Evolutionary conservation across 345 rosid genomes (phyloP).

Genomic region (Cardamine resedifolia): DNA sequence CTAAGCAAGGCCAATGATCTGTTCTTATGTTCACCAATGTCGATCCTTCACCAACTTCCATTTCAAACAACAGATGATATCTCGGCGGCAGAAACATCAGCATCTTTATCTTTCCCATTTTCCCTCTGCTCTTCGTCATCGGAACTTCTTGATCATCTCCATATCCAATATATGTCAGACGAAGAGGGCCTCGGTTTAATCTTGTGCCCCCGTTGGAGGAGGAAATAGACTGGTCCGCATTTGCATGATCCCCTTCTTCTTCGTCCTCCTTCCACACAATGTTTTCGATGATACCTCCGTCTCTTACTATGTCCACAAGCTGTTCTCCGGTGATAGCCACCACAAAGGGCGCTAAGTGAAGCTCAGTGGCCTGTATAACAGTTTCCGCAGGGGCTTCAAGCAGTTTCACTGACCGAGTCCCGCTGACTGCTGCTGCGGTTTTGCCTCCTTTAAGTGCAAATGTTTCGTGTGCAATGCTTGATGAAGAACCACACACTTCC

Average conservation of each 20-base stretch:
- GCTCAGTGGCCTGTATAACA: conserved; percentile 55
- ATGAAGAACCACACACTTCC: conserved; percentile 77
- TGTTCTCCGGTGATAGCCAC: conserved; percentile 75
- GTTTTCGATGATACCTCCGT: conserved; percentile 60
- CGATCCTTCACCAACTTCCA: conserved; percentile 81
- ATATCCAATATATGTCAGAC: conserved; percentile 61
- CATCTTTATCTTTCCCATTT: conserved; percentile 64
- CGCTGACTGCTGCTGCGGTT: conserved; percentile 69
- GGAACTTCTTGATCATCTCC: conserved; percentile 53
- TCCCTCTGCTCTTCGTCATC: conserved; percentile 47
- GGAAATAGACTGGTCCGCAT: conserved; percentile 34
- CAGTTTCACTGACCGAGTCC: conserved; percentile 86
- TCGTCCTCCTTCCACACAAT: conserved; percentile 61
- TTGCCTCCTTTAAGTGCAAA: conserved; percentile 76
- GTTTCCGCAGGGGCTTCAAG: conserved; percentile 69
- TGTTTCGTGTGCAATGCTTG: conserved; percentile 75
- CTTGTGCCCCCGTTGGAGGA: conserved; percentile 30
- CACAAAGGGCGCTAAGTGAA: conserved; percentile 64
- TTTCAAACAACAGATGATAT: conserved; percentile 87
- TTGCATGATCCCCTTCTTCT: conserved; percentile 17
- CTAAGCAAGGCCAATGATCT: conserved; percentile 98
- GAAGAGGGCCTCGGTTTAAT: conserved; percentile 51
- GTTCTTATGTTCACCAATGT: conserved; percentile 90
- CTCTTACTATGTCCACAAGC: conserved; percentile 62
- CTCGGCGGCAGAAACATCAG: conserved; percentile 90